Percentiles rank a stretch among this genome's conserved stretches.
Conservation (phyloP, 176 grass and related monocot genomes). For the Hordeum marinum region DNA sequence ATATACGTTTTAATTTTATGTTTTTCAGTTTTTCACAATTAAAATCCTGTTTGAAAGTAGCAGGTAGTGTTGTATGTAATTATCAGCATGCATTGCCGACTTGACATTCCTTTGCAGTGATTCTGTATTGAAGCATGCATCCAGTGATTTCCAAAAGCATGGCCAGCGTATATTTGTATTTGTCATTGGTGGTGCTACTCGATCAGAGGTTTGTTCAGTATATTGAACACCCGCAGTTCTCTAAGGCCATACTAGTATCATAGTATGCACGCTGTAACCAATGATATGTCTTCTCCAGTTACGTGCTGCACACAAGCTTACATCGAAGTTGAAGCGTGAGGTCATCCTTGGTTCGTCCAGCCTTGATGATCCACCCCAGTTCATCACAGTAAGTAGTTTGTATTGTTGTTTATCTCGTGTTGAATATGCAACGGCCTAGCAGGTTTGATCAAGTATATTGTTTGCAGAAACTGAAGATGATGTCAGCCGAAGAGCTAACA, state of each 20-base stretch:
- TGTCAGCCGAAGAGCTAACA: conserved; percentile 45
- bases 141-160: conserved; percentile 63
- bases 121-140: conserved; percentile 60
- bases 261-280: conserved; percentile 1
- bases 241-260: not conserved
- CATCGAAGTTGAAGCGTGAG: conserved; percentile 69
- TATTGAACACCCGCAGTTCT: not conserved
- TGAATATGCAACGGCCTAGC: not conserved
- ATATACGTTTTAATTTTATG: not conserved
- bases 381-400: conserved; percentile 61
- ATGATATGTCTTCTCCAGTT: conserved; percentile 40
- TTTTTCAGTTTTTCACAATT: not conserved
- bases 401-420: not conserved
- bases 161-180: conserved; percentile 80
- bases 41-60: not conserved
- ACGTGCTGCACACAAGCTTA: conserved; percentile 50
- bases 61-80: not conserved
- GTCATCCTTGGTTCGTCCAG: conserved; percentile 73
- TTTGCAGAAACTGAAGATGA: conserved; percentile 69
- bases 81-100: not conserved
- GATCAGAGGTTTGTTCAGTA: conserved; percentile 53
- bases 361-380: conserved; percentile 66
- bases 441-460: conserved; percentile 7
- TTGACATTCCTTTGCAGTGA: conserved; percentile 50
- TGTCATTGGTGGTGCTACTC: conserved; percentile 67